Evolutionary conservation across 163 green algal genomes (phyloP), one percentile per base, ranked within the genome.

Genomic region (Chlorella variabilis): DNA sequence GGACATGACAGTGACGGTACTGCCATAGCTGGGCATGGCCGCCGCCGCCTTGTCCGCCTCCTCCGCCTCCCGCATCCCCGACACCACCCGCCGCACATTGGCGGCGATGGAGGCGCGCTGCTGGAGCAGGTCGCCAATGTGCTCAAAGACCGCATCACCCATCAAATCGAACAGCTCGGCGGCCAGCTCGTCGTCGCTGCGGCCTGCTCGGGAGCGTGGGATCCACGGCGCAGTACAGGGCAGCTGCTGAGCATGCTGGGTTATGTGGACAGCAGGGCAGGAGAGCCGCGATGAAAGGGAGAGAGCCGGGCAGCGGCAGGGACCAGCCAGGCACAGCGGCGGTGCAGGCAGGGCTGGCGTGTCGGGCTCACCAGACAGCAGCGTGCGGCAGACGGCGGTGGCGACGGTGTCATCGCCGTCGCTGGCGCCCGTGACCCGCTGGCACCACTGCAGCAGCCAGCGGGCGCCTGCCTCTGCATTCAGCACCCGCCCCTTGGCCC

Each of bases 121-220:
- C 48, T 91, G 85, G 76, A 95, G 83, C 56, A 95, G 84, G 54
- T 90, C 80, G n/a, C 80, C 77, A 3, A 95, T 85, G 3, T 83
- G 33, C 38, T 95, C 92, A 81, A 94, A 92, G 6, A 85, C 88
- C 18, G 39, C 61, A 11, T 94, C 89, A 0, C 92, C 91, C 80
- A 95, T 49, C 73, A 96, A 62, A 48, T 96, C 91, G 75, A 94
- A 91, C 59, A 95, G 82, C 77, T 95, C 84, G 0, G 89, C 85
- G 21, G 91, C 92, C 33, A 91, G 23, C 75, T 88, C 90, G 33
- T 96, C 92, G 13, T 89, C 84, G 42, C 71, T 63, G 3, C 54
- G 62, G 13, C 8, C 70, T 61, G 66, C 61, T 33, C 11, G 11
- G 15, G 45, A 11, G 45, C 11, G 45, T n/a, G n/a, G n/a, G n/a